phyloP scores from a whole-genome alignment of 2,329 filamentous ascomycete species.

The Amauroascus niger region DNA sequence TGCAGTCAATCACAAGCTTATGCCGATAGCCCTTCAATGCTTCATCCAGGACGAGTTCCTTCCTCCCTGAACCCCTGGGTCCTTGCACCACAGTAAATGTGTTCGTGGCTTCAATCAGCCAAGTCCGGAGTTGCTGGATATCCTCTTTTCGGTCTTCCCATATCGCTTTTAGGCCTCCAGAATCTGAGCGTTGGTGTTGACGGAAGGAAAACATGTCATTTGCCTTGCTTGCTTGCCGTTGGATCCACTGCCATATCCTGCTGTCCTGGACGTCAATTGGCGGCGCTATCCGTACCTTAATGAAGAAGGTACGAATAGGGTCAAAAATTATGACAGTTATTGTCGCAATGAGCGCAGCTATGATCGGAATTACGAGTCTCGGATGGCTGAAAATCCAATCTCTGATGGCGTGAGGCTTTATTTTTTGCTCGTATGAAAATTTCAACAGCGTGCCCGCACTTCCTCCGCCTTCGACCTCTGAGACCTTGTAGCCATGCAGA shows the following conservation, averaged over 20 bases:
- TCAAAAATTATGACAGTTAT: constrained; percentile 86
- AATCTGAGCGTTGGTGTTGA: constrained; percentile 43
- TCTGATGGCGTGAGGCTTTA: constrained; percentile 68
- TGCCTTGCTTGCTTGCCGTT: constrained; percentile 47
- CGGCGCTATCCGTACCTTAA: constrained; percentile 75
- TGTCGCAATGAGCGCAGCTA: constrained; percentile 72
- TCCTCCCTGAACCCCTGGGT: constrained; percentile 82
- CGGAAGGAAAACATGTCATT: constrained; percentile 38
- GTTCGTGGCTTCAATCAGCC: constrained; percentile 78
- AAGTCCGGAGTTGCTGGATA: constrained; percentile 71
- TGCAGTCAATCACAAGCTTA: constrained; percentile 82
- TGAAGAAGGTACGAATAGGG: constrained; percentile 85
- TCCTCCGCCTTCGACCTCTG: constrained; percentile 60
- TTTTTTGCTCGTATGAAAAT: constrained; percentile 70
- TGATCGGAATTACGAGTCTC: constrained; percentile 70
- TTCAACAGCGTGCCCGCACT: constrained; percentile 66
- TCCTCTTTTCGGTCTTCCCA: constrained; percentile 79
- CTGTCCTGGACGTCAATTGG: constrained; percentile 66
- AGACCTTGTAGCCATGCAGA: constrained; percentile 70
- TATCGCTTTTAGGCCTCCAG: constrained; percentile 64
- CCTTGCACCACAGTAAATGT: constrained; percentile 94
- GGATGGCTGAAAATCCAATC: constrained; percentile 84
- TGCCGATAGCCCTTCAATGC: constrained; percentile 65
- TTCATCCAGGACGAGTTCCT: constrained; percentile 76
- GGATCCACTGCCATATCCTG: constrained; percentile 69